phyloP scores from a whole-genome alignment of 2,329 filamentous ascomycete genomes.

The Fusarium devonianum region DNA sequence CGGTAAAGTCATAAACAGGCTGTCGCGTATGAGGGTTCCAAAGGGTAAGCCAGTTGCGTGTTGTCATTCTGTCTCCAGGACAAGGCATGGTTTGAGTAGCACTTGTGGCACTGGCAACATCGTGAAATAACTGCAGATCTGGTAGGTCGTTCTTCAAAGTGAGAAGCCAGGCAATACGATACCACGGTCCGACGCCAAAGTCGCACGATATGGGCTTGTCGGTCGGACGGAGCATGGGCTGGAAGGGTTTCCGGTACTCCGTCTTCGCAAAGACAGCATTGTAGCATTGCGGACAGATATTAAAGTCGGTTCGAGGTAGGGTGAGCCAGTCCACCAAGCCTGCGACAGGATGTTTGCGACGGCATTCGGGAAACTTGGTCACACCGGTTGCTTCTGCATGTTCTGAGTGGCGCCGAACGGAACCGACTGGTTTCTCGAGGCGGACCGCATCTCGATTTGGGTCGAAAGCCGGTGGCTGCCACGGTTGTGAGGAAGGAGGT shows the following conservation, averaged over 20 bases:
- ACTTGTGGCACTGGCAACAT: constrained; percentile 65
- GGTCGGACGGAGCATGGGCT: constrained; percentile 62
- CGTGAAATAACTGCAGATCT: constrained; percentile 73
- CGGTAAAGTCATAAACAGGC: constrained; percentile 73
- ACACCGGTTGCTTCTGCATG: constrained; percentile 41
- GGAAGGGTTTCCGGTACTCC: constrained; percentile 71
- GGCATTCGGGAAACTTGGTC: constrained; percentile 70
- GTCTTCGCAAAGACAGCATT: constrained; percentile 72
- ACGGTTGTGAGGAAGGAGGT: constrained; percentile 44
- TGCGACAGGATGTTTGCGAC: constrained; percentile 66
- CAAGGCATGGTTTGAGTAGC: constrained; percentile 63
- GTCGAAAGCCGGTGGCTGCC: constrained; percentile 57
- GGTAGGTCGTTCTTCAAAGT: constrained; percentile 73
- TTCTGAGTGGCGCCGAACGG: constrained; percentile 63
- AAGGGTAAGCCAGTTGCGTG: constrained; percentile 78
- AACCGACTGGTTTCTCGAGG: constrained; percentile 52
- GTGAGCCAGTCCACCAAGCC: constrained; percentile 83
- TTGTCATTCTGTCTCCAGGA: constrained; percentile 60
- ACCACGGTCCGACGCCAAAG: constrained; percentile 80
- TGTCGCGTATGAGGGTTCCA: constrained; percentile 70
- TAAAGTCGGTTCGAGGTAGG: constrained; percentile 73
- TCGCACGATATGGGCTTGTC: constrained; percentile 73
- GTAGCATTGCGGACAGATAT: constrained; percentile 85
- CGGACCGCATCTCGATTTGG: constrained; percentile 46
- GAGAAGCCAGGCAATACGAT: constrained; percentile 83